Evolutionary conservation across 1,284 basidiomycete genomes (phyloP).

Genomic region (Ceratorhiza oryzae-sativae): DNA sequence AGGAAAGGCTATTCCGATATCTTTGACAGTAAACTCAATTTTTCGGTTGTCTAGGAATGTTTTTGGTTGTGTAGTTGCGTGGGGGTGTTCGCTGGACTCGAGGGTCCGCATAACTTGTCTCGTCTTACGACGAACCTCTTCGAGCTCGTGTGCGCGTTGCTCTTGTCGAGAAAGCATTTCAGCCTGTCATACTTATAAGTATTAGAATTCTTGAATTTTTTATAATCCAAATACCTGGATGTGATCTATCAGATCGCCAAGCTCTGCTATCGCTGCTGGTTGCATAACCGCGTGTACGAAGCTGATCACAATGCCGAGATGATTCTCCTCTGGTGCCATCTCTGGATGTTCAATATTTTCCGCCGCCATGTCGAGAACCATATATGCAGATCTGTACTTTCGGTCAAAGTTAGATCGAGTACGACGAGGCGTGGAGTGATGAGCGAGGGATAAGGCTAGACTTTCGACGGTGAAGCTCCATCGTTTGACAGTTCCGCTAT

Average conservation of each 20-base stretch:
- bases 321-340: constrained; percentile 40
- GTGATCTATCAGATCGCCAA: constrained; percentile 86
- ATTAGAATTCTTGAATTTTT: neutral
- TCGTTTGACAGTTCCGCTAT: constrained; percentile 54
- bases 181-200: constrained; percentile 54
- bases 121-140: constrained; percentile 83
- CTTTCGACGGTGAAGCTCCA: constrained; percentile 75
- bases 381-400: constrained; percentile 78
- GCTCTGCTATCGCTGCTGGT: constrained; percentile 84
- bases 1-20: constrained; percentile 87
- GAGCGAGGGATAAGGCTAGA: constrained; percentile 74
- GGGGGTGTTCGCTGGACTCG: constrained; percentile 56
- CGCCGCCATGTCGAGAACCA: constrained; percentile 70
- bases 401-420: constrained; percentile 57
- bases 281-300: constrained; percentile 92
- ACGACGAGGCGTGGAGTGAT: constrained; percentile 54
- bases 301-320: constrained; percentile 62
- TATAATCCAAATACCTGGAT: constrained; percentile 62
- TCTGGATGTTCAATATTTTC: constrained; percentile 50
- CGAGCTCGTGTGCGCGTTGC: constrained; percentile 75
- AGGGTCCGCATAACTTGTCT: constrained; percentile 74
- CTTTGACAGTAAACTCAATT: constrained; percentile 68
- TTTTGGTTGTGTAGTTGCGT: constrained; percentile 1
- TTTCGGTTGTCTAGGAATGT: constrained; percentile 63
- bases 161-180: constrained; percentile 77